These are phyloP conservation scores for Boletales sp. DNA, from an alignment of 768 basidiomycete genomes.

Conservation along the genomic window DNA sequence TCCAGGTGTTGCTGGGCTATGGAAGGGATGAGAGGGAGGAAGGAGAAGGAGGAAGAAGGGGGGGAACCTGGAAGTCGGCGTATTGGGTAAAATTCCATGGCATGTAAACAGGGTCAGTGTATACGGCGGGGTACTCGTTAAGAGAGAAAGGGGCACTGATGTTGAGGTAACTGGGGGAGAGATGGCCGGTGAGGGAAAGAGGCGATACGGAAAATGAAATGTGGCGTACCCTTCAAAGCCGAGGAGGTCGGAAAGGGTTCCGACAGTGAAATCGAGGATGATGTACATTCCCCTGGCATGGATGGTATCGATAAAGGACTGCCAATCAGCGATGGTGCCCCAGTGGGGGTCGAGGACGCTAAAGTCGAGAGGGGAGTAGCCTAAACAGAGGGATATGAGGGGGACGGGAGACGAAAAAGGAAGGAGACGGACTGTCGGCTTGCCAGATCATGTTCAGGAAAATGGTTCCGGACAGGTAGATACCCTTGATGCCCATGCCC, in stretches of 20 bases:
- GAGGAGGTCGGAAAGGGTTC: slow-evolving; percentile 86
- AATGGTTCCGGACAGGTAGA: slow-evolving; percentile 91
- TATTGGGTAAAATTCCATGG: slow-evolving; percentile 90
- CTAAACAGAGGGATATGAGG: slow-evolving; percentile 24
- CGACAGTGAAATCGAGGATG: slow-evolving; percentile 92
- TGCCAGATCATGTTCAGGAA: slow-evolving; percentile 98
- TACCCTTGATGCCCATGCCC: slow-evolving; percentile 80
- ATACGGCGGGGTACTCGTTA: slow-evolving; percentile 67
- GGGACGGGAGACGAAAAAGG: not conserved
- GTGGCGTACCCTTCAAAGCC: slow-evolving; percentile 72
- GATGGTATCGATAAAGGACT: slow-evolving; percentile 64
- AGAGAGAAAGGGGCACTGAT: slow-evolving; percentile 74
- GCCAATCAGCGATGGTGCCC: slow-evolving; percentile 83
- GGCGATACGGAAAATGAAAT: slow-evolving; percentile 3
- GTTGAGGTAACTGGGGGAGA: slow-evolving; percentile 57
- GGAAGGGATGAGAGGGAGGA: not conserved
- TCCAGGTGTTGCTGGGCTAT: slow-evolving; percentile 66
- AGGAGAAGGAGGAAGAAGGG: not conserved
- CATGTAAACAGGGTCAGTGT: slow-evolving; percentile 70
- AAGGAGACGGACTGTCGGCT: slow-evolving; percentile 73
- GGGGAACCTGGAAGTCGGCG: slow-evolving; percentile 68
- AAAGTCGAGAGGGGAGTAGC: slow-evolving; percentile 93
- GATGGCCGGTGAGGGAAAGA: slow-evolving; percentile 9
- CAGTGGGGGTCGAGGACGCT: slow-evolving; percentile 89
- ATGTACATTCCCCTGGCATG: slow-evolving; percentile 86